Conservation (phyloP, 2,329 filamentous ascomycete species). For the Domatiomyces globalis region DNA sequence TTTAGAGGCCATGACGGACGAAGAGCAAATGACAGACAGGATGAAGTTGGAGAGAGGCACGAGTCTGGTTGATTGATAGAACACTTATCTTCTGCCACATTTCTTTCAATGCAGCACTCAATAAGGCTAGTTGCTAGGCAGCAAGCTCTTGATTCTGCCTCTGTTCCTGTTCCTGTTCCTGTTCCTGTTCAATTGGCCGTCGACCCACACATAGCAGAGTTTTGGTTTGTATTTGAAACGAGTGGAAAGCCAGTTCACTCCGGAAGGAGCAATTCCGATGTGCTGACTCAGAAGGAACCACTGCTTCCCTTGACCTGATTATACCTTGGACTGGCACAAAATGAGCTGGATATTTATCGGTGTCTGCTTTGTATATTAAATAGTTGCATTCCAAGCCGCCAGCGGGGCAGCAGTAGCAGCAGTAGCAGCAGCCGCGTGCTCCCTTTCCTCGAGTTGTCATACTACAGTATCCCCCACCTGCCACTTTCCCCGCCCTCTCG, state of each 20-base stretch:
- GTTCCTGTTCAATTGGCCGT: no score
- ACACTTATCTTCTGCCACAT: not conserved
- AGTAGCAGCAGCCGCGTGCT: not conserved
- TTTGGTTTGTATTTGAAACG: not conserved
- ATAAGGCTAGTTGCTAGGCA: not conserved
- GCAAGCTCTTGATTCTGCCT: not conserved
- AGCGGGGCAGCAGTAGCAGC: not conserved
- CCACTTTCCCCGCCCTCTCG: slow-evolving; percentile 7
- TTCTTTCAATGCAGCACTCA: no score
- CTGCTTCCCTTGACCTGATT: not conserved
- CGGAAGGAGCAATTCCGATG: no score
- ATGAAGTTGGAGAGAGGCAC: not conserved
- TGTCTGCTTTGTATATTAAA: not conserved
- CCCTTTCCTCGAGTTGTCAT: not conserved
- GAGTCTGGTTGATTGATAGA: not conserved
- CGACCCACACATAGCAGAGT: no score
- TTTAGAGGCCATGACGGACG: slow-evolving; percentile 38
- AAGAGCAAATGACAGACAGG: not conserved
- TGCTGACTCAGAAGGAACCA: not conserved
- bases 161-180: not conserved
- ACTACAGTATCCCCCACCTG: not conserved
- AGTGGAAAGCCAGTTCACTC: no score
- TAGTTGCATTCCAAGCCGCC: not conserved
- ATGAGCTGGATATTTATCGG: not conserved
- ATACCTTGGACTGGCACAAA: not conserved